Evolutionary conservation across 2,329 filamentous ascomycete species (phyloP), one percentile per base, ranked within the genome.

Genomic region (Colletotrichum sp.): DNA sequence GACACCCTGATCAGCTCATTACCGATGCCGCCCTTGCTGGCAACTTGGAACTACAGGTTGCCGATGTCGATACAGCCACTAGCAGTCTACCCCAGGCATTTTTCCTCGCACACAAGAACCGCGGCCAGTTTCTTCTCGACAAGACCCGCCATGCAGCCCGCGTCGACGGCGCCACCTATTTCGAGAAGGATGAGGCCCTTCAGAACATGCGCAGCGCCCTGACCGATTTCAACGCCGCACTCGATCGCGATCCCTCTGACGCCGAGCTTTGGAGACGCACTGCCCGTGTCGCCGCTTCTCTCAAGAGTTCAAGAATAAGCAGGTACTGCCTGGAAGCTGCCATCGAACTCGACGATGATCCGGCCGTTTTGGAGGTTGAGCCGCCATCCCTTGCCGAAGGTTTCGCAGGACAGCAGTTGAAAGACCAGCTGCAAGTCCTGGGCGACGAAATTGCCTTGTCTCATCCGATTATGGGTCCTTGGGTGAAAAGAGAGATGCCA

Each of bases 51-150:
- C 85, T 89, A 9, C 87, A 90, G 30, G 90, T 91, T 32, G 91
- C 90, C 74, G 91, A 93, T 66, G 91, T 91, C 65, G 95, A 98
- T 78, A 93, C 92, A 32, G 92, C 93, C 3, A 95, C 93, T 19
- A 97, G 94, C 81, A 96, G 94, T 65, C 87, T 98, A 12, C 93
- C 95, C 0, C 96, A 98, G 81, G 96, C 98, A 13, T 89, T 98
- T 25, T 98, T 98, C 81, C 90, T 99, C 9, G 94, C 96, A 2
- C 95, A 98, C 88, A 99, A 98, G 84, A 99, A 98, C 80, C 93
- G 96, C 85, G 97, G 96, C 57, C 95, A 98, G 81, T 98, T 98
- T 82, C 88, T 94, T 74, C 88, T 99, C n/a, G 96, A 99, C 82
- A 87, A 86, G 74, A 91, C 94, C 79, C 92, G 89, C 79, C 86